A percentile compares a stretch with the other conserved stretches of the same genome.
These are phyloP conservation scores for Ustilago shanxiensis DNA, from an alignment of 1,284 basidiomycete genomes.

Conservation along the genomic window DNA sequence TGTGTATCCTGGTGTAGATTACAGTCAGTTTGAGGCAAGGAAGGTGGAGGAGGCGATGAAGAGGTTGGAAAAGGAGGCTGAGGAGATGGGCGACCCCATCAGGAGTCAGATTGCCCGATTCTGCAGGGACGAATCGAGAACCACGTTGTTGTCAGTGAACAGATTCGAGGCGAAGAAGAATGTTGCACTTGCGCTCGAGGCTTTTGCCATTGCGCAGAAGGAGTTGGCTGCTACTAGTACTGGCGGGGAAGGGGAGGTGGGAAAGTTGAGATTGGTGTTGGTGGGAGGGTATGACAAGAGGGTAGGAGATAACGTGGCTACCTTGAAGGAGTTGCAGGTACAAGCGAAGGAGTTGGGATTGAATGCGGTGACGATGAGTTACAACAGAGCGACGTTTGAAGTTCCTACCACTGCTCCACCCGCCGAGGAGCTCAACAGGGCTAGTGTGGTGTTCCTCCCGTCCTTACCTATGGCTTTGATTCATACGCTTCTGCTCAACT, in stretches of 20 bases:
- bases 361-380: constrained; percentile 71
- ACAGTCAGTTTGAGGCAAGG: constrained; percentile 26
- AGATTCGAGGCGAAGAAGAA: constrained; percentile 98
- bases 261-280: constrained; percentile 51
- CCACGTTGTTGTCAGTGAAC: constrained; percentile 89
- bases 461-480: constrained; percentile 62
- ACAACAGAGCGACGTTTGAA: constrained; percentile 54
- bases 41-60: constrained; percentile 41
- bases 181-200: constrained; percentile 80
- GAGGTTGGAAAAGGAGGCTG: constrained; percentile 72
- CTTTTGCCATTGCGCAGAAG: constrained; percentile 75
- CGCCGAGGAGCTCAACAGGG: constrained; percentile 16
- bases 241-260: constrained; percentile 10
- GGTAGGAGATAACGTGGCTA: constrained; percentile 79
- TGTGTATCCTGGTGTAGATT: constrained; percentile 87
- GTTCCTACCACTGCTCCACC: constrained; percentile 63
- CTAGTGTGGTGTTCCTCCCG: constrained; percentile 60
- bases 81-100: constrained; percentile 35
- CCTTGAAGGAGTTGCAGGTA: constrained; percentile 68
- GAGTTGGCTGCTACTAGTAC: constrained; percentile 35
- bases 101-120: constrained; percentile 22
- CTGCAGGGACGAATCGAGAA: constrained; percentile 69
- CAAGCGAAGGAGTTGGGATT: constrained; percentile 63
- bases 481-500: constrained; percentile 55
- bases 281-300: constrained; percentile 82